phyloP scores from a whole-genome alignment of 2,329 filamentous ascomycete species.

The Cladosporium sp. region DNA sequence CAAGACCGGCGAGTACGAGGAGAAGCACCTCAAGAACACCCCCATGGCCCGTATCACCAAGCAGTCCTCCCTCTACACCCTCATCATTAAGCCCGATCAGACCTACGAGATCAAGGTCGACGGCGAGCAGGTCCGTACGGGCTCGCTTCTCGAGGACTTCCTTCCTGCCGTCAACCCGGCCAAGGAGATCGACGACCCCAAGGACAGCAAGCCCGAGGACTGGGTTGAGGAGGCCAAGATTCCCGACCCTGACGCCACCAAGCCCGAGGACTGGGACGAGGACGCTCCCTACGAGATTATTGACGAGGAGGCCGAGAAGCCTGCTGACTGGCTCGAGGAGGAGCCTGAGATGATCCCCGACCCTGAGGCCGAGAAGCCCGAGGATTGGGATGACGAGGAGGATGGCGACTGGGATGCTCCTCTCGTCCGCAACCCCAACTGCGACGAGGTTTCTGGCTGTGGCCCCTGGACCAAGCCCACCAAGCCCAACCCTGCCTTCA shows the following conservation, averaged over 20 bases:
- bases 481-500: conserved; percentile 95
- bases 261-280: conserved; percentile 99
- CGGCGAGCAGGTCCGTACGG: conserved; percentile 82
- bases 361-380: conserved; percentile 94
- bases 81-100: conserved; percentile 96
- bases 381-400: conserved; percentile 99
- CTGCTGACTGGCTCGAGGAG: conserved; percentile 93
- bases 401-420: conserved; percentile 96
- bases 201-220: conserved; percentile 90
- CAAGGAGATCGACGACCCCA: conserved; percentile 90
- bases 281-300: conserved; percentile 95
- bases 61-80: conserved; percentile 90
- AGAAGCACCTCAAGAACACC: conserved; percentile 91
- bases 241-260: conserved; percentile 84
- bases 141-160: conserved; percentile 93
- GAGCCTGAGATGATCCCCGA: conserved; percentile 82
- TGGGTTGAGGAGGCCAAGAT: conserved; percentile 97
- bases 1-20: conserved; percentile 98
- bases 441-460: conserved; percentile 87
- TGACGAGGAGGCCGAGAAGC: conserved; percentile 86
- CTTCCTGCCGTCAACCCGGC: conserved; percentile 86
- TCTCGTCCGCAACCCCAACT: conserved; percentile 93
- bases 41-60: conserved; percentile 87
- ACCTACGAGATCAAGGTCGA: conserved; percentile 91
- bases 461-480: conserved; percentile 88